These are phyloP conservation scores for Paecilomyces formosus DNA, from an alignment of 2,329 filamentous ascomycete species.

Conservation along the genomic window DNA sequence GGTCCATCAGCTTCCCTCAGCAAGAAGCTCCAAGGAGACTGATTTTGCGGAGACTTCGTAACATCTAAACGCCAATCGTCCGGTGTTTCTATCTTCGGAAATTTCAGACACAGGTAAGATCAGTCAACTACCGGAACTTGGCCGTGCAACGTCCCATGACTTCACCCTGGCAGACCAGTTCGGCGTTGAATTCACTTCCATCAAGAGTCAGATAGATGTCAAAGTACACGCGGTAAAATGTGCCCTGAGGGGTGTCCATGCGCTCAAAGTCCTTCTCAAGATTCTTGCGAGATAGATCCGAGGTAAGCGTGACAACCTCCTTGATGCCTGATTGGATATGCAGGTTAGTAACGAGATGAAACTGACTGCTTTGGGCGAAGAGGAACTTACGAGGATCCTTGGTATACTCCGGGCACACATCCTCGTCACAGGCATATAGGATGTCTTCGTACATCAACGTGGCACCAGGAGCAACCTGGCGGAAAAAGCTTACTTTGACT, in stretches of 20 bases:
- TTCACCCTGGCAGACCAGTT: constrained; percentile 97
- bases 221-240: constrained; percentile 73
- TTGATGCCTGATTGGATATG: constrained; percentile 69
- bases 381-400: constrained; percentile 89
- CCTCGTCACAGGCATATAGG: constrained; percentile 92
- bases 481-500: constrained; percentile 97
- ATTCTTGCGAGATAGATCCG: constrained; percentile 94
- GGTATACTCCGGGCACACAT: constrained; percentile 96
- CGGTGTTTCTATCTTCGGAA: neutral
- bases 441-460: constrained; percentile 99
- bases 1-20: neutral
- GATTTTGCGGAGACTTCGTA: neutral
- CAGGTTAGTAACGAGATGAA: constrained; percentile 2
- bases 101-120: neutral
- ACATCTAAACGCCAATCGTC: neutral
- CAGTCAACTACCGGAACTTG: constrained; percentile 58
- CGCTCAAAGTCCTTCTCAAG: constrained; percentile 98
- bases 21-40: neutral
- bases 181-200: constrained; percentile 94
- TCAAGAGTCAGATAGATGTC: constrained; percentile 84
- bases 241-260: constrained; percentile 97
- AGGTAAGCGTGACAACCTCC: constrained; percentile 95
- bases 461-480: constrained; percentile 92
- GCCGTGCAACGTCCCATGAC: constrained; percentile 97
- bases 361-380: neutral